Evolutionary conservation across 2,329 filamentous ascomycete genomes (phyloP).

Genomic region (Diaporthe sp.): DNA sequence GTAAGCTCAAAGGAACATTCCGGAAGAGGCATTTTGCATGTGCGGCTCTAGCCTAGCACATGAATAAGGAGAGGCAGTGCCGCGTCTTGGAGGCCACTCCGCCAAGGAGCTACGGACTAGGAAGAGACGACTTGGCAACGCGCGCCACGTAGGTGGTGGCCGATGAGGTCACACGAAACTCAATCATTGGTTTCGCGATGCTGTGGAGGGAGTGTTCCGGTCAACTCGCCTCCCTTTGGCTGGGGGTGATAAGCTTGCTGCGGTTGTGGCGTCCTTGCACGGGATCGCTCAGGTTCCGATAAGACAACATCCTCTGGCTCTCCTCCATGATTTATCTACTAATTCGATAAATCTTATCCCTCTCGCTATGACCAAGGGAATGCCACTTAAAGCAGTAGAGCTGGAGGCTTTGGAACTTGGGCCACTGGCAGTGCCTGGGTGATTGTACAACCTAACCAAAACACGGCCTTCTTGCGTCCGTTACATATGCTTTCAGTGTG

Average conservation of each 20-base stretch:
- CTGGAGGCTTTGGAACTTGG: background rate
- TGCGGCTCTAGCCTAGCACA: conserved; percentile 16
- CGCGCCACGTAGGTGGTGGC: conserved; percentile 1
- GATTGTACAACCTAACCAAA: background rate
- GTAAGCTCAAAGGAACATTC: background rate
- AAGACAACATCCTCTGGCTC: background rate
- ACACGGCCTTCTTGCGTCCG: background rate
- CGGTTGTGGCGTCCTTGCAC: no score
- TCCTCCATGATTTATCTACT: no score
- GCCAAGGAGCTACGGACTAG: conserved; percentile 21
- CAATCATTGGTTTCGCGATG: background rate
- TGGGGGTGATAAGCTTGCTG: background rate
- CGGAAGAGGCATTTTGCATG: conserved; percentile 1
- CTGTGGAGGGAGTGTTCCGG: background rate
- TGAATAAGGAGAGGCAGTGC: conserved; percentile 27
- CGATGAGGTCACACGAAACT: conserved; percentile 10
- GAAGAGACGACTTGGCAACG: conserved; percentile 26
- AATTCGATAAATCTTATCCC: background rate
- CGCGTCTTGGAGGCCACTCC: conserved; percentile 20
- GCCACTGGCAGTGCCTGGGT: background rate
- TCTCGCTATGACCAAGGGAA: no score
- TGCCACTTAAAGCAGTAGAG: background rate
- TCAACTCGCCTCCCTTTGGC: no score
- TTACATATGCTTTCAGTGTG: background rate
- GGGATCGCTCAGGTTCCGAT: no score